These are phyloP conservation scores for Dichotomocladium elegans DNA, from an alignment of 371 early-diverging fungal genomes.

Conservation along the genomic window DNA sequence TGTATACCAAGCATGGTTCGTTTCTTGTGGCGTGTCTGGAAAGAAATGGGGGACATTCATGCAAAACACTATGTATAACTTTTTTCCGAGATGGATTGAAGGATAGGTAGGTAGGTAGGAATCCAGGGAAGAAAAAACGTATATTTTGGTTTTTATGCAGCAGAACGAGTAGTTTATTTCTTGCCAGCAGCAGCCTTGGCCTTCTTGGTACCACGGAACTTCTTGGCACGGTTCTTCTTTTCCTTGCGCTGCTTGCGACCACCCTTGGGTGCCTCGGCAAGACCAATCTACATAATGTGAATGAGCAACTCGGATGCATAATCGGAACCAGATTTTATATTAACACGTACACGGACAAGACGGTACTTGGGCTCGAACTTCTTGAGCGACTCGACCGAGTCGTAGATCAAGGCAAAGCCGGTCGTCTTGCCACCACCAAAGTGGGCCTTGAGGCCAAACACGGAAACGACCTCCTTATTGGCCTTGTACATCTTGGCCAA, in stretches of 20 bases:
- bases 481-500: constrained; percentile 96
- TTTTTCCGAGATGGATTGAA: no score
- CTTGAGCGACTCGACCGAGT: constrained; percentile 91
- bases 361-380: constrained; percentile 99
- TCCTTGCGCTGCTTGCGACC: constrained; percentile 99
- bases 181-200: constrained; percentile 70
- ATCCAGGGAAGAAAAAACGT: no score
- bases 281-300: no score
- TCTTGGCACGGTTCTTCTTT: constrained; percentile 99
- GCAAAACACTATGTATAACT: no score
- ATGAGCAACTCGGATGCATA: no score
- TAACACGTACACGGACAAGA: constrained; percentile 67
- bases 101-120: no score
- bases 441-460: constrained; percentile 93
- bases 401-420: constrained; percentile 98
- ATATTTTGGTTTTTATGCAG: no score
- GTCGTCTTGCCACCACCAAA: constrained; percentile 99
- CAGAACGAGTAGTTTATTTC: no score
- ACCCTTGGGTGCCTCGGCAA: constrained; percentile 72
- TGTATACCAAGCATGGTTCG: no score
- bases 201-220: constrained; percentile 97
- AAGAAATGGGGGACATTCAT: no score
- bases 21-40: no score
- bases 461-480: constrained; percentile 86
- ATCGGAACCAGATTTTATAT: background rate